Percentiles rank a stretch among this genome's conserved stretches.
Conservation (phyloP, 1,284 basidiomycete species). For the Hemileia vastatrix region DNA sequence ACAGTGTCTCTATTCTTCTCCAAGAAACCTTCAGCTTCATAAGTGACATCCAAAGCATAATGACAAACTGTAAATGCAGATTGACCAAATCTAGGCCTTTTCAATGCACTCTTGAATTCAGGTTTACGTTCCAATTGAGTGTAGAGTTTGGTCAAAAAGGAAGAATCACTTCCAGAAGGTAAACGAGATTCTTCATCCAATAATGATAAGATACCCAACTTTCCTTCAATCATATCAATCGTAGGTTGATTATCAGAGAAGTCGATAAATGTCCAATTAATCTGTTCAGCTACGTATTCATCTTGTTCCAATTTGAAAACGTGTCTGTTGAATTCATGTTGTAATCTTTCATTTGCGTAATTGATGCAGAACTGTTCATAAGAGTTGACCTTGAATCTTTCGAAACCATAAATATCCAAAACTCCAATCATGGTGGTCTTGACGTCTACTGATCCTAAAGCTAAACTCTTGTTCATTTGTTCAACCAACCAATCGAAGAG, state of each 20-base stretch:
- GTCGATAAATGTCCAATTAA: constrained; percentile 43
- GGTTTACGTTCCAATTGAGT: constrained; percentile 37
- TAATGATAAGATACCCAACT: constrained; percentile 42
- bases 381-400: constrained; percentile 43
- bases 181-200: constrained; percentile 44
- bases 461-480: constrained; percentile 41
- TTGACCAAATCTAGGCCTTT: constrained; percentile 40
- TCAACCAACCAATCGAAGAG: constrained; percentile 45
- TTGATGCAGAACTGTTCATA: constrained; percentile 46
- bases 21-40: constrained; percentile 41
- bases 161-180: constrained; percentile 40
- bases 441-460: constrained; percentile 30
- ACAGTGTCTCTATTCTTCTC: constrained; percentile 45
- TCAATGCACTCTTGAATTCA: constrained; percentile 41
- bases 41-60: constrained; percentile 43
- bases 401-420: constrained; percentile 44
- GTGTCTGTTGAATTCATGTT: constrained; percentile 45
- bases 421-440: constrained; percentile 42
- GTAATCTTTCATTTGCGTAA: constrained; percentile 44
- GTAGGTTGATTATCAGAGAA: constrained; percentile 44
- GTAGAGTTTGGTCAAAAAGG: constrained; percentile 43
- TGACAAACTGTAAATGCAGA: constrained; percentile 43
- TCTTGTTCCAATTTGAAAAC: constrained; percentile 45
- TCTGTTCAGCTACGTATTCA: constrained; percentile 43
- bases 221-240: constrained; percentile 44